These are phyloP conservation scores for Apiospora saccharicola DNA, from an alignment of 2,329 filamentous ascomycete species.

Conservation along the genomic window DNA sequence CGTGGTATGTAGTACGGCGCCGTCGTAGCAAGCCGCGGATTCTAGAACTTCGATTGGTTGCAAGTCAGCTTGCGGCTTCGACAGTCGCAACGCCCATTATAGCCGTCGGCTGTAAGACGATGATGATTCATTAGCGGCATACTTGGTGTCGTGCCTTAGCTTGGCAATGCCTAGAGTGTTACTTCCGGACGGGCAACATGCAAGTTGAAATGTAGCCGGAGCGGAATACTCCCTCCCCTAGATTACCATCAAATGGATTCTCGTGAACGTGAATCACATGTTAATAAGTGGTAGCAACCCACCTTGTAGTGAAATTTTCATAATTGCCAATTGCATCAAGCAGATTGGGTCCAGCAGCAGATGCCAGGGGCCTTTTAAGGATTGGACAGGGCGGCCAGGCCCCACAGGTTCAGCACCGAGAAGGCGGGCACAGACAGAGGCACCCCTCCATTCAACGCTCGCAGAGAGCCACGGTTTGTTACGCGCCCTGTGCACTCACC, in stretches of 20 bases:
- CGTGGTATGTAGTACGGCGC: neutral
- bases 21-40: neutral
- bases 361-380: neutral
- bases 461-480: neutral
- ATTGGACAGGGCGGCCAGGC: neutral
- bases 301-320: neutral
- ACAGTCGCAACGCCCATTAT: neutral
- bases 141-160: neutral
- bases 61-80: neutral
- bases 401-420: conserved; percentile 1
- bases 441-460: conserved; percentile 5
- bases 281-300: neutral
- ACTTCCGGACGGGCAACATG: neutral
- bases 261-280: neutral
- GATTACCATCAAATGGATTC: neutral
- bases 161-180: neutral
- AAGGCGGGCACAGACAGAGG: neutral
- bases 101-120: neutral
- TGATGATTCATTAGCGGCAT: conserved; percentile 11
- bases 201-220: neutral
- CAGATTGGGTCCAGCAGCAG: neutral
- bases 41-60: neutral
- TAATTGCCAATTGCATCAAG: neutral
- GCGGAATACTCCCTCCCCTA: neutral
- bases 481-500: neutral